These are phyloP conservation scores for Flaveria robusta DNA, from an alignment of 129 eudicot genomes.

Conservation along the genomic window DNA sequence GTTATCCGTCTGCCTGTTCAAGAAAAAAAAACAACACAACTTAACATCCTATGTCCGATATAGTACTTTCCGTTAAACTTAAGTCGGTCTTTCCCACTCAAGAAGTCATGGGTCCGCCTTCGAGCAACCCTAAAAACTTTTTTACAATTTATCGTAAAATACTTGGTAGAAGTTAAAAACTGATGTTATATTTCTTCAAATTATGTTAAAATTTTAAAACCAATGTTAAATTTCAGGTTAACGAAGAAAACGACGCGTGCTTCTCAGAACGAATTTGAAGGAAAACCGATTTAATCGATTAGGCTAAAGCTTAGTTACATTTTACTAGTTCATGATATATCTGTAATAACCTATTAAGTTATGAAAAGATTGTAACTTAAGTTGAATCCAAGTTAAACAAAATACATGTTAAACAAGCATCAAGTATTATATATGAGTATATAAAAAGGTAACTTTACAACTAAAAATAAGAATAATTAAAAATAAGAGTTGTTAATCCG, in stretches of 20 bases:
- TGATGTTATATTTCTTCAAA: background rate
- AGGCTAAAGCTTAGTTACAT: background rate
- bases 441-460: no score
- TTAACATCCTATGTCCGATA: no score
- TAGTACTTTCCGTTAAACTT: no score
- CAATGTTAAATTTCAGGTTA: slow-evolving; percentile 24
- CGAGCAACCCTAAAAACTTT: no score
- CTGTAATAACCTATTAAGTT: background rate
- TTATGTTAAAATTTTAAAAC: background rate
- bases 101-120: no score
- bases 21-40: no score
- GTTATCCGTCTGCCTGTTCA: no score
- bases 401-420: no score
- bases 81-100: no score
- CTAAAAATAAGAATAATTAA: no score
- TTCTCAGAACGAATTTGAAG: background rate
- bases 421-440: no score
- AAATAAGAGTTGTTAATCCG: background rate
- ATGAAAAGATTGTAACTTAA: background rate
- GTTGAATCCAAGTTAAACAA: background rate
- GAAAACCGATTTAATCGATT: background rate
- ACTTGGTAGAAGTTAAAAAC: background rate
- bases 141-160: background rate
- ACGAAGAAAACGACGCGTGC: background rate
- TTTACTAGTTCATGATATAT: background rate